Evolutionary conservation across 805 yeast genomes (phyloP), one percentile per base, ranked within the genome.

Genomic region (Candida verbasci): DNA sequence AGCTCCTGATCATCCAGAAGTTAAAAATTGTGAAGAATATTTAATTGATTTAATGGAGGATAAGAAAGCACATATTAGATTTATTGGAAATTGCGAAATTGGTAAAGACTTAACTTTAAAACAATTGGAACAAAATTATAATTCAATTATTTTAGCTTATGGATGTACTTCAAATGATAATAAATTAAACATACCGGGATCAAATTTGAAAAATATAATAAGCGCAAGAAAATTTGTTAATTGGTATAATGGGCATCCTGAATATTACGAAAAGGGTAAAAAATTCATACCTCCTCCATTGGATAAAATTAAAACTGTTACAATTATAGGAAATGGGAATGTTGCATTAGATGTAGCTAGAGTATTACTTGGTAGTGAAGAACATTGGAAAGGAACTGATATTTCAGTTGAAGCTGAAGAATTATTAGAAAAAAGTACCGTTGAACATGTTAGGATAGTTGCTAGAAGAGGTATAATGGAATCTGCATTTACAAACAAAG

Each of bases 1-100:
- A n/a, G 97, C 98, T 0, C 99, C 99, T 2, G 99, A 93, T 60
- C 97, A 93, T 59, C 96, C 96, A 0, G 97, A 93, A 51, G 97
- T 93, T 22, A 91, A 89, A 56, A 80, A 80, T 41, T 84, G 93
- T 49, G 66, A 81, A 55, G 83, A 83, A 14, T 80, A 88, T 35
- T 82, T 93, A 53, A 72, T 70, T 8, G 79, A 80, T 29, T 41
- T 65, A 24, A 61, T 66, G 67, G 24, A 24, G 5, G 47, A 50
- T 16, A 17, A 20, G 14, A 39, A 36, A 11, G 28, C 39, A 15
- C 29, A 32, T 16, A 64, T 46, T 49, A 62, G 52, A 25, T 88
- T 82, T 50, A 67, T 72, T 36, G 97, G 97, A 2, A 86, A 87
- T 50, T 78, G 77, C 8, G 58, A 64, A 4, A 62, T 91, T 10